A percentile compares a stretch with the other conserved stretches of the same genome.
These are phyloP conservation scores for Tuber umbilicatum DNA, from an alignment of 495 filamentous ascomycete genomes.

Conservation along the genomic window DNA sequence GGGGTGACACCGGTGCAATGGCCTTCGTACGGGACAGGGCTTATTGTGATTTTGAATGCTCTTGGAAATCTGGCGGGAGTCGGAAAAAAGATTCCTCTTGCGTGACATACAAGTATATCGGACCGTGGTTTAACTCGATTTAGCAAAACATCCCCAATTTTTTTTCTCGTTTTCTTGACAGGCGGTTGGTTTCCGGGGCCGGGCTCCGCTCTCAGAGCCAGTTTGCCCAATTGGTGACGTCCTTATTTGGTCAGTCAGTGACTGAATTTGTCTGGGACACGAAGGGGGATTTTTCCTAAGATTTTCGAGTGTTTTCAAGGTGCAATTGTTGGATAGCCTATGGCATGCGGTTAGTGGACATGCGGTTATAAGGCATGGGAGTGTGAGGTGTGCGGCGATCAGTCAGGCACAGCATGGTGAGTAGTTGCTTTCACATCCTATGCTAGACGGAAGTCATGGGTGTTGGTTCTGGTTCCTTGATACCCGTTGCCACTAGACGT, in stretches of 20 bases:
- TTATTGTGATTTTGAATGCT: background rate
- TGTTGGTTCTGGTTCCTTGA: background rate
- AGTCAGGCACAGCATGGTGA: background rate
- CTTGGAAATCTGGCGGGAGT: background rate
- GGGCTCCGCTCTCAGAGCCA: background rate
- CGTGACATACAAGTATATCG: background rate
- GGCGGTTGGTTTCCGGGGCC: background rate
- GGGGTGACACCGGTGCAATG: background rate
- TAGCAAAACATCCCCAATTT: background rate
- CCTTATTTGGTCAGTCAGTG: background rate
- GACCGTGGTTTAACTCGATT: background rate
- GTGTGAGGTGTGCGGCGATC: background rate
- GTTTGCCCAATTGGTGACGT: background rate
- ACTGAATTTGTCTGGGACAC: background rate
- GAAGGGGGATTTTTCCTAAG: background rate
- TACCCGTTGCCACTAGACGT: background rate
- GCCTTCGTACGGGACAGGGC: background rate
- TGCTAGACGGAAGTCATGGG: background rate
- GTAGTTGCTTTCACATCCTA: background rate
- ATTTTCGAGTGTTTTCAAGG: background rate
- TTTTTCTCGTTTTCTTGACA: background rate
- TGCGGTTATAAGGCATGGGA: background rate
- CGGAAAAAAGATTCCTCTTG: background rate
- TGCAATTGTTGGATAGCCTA: background rate
- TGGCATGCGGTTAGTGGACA: background rate